Evolutionary conservation across 2,329 filamentous ascomycete species (phyloP), one percentile per base, ranked within the genome.

Genomic region (Claviceps lovelessii): DNA sequence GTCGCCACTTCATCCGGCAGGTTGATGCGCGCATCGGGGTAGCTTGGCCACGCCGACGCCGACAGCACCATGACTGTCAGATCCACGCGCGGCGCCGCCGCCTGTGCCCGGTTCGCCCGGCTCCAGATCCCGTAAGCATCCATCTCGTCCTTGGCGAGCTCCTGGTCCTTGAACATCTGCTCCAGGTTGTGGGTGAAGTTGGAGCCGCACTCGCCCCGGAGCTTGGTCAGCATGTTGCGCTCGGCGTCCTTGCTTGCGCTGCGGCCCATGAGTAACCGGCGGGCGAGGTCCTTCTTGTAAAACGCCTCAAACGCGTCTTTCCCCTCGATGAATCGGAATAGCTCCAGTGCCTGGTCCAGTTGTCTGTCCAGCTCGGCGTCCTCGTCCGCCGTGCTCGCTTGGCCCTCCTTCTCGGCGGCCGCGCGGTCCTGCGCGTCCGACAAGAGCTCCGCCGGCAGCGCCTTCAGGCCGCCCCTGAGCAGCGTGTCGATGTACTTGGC

Each of bases 101-200:
- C 80, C 37, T 65, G 64, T 4, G 23, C 13, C 2, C 60, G 67
- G 54, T 77, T 77, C 52, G 77, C 76, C 17, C 79, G 76, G 17
- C 78, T 76, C 71, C 69, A 90, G 68, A 70, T 78, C 68, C 86
- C 93, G 72, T 95, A 98, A 0, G 86, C 81, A n/a, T 78, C 72
- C 85, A 97, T 95, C 66, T 97, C 91, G 62, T 97, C 93, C 57
- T 86, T 86, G 13, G 88, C 88, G 23, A 96, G 78, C 65, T 96
- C 90, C 68, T 97, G 89, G 64, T 99, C 93, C 68, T 95, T 95
- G 75, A 99, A 98, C 93, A 99, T 99, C 58, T 91, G 88, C 70
- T 99, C 94, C 0, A 99, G 76, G 64, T 98, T 98, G 66, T 95
- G 90, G 0, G 93, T 98, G 67, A 98, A 97, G 61, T 82, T 87